phyloP scores from a whole-genome alignment of 2,329 filamentous ascomycete species.

The Bipolaris gigantea region DNA sequence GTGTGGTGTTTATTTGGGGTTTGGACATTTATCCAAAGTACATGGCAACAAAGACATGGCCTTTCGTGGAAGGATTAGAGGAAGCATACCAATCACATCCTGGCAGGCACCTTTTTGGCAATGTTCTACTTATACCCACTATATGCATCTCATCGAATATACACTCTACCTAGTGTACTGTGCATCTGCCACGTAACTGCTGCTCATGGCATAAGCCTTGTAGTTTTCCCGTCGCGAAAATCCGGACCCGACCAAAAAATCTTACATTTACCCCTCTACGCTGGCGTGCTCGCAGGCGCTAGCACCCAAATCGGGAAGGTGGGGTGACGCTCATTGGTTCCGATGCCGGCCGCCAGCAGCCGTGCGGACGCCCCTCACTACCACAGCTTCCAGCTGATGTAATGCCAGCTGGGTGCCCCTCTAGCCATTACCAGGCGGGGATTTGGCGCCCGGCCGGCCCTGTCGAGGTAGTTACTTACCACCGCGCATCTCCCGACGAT shows the following conservation, averaged over 20 bases:
- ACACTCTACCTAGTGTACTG: no score
- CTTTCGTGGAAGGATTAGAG: not conserved
- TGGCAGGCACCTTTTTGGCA: not conserved
- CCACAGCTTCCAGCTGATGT: not conserved
- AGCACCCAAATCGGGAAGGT: not conserved
- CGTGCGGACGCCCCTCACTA: constrained; percentile 1
- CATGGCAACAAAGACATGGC: not conserved
- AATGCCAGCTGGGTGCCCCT: not conserved
- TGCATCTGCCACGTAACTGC: not conserved
- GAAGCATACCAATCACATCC: not conserved
- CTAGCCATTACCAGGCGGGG: not conserved
- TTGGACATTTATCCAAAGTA: not conserved
- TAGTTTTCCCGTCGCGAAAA: constrained; percentile 8
- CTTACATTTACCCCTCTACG: constrained; percentile 17
- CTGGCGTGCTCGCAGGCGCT: not conserved
- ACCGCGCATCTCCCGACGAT: constrained; percentile 24
- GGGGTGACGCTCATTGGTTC: not conserved
- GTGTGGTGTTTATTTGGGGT: constrained; percentile 21
- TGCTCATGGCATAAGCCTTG: not conserved
- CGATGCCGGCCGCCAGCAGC: not conserved
- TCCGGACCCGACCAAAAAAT: constrained; percentile 1
- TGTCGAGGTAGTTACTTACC: constrained; percentile 8
- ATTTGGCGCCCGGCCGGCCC: not conserved
- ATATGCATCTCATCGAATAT: not conserved
- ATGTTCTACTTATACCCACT: not conserved